These are phyloP conservation scores for Rosellinia necatrix DNA, from an alignment of 2,329 filamentous ascomycete genomes.

Conservation along the genomic window DNA sequence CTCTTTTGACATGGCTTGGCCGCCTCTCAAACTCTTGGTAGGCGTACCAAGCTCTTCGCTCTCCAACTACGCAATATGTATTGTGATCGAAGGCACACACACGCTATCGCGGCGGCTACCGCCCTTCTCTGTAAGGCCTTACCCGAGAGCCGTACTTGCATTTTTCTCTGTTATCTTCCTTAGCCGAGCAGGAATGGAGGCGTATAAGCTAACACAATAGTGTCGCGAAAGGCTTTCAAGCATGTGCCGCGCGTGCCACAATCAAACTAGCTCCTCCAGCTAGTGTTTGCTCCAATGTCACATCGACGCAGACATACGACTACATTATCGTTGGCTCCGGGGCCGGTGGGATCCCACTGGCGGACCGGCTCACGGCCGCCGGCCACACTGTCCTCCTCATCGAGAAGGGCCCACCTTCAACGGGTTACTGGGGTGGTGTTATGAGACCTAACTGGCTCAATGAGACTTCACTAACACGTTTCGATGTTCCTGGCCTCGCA, in stretches of 20 bases:
- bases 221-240: conserved; percentile 23
- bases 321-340: conserved; percentile 66
- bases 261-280: conserved; percentile 31
- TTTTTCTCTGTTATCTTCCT: too few species aligned
- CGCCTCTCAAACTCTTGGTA: conserved; percentile 11
- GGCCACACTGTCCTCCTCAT: conserved; percentile 68
- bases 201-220: conserved; percentile 17
- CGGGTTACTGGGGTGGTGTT: conserved; percentile 66
- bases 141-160: neutral
- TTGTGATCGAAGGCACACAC: neutral
- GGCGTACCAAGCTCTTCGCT: neutral
- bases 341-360: conserved; percentile 62
- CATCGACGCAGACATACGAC: conserved; percentile 50
- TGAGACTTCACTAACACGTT: conserved; percentile 68
- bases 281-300: conserved; percentile 32
- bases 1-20: conserved; percentile 10
- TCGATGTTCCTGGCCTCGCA: conserved; percentile 73
- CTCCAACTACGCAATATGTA: conserved; percentile 17
- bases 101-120: conserved; percentile 10
- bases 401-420: conserved; percentile 64
- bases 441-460: conserved; percentile 60
- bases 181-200: too few species aligned
- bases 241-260: conserved; percentile 30
- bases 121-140: conserved; percentile 23
- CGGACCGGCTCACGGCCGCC: conserved; percentile 65